phyloP scores from a whole-genome alignment of 2,329 filamentous ascomycete species.

The Microascus cirrosus region DNA sequence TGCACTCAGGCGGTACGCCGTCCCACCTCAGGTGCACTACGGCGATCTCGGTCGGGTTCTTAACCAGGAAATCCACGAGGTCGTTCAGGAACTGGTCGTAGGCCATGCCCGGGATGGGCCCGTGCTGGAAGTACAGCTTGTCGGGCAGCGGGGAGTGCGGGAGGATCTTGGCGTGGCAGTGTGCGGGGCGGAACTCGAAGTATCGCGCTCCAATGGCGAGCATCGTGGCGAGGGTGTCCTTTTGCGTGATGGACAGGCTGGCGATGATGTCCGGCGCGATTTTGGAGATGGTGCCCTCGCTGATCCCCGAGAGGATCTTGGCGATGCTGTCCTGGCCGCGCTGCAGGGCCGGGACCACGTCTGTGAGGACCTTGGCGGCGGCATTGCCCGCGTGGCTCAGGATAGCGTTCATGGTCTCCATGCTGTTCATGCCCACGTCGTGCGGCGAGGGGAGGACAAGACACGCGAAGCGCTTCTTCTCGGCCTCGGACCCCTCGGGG shows the following conservation, averaged over 20 bases:
- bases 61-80: slow-evolving; percentile 26
- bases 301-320: slow-evolving; percentile 13
- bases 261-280: slow-evolving; percentile 30
- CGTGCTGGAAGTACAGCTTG: slow-evolving; percentile 37
- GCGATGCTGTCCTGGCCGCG: slow-evolving; percentile 14
- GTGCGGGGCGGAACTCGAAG: slow-evolving; percentile 39
- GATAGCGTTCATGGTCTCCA: slow-evolving; percentile 26
- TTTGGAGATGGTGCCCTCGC: slow-evolving; percentile 13
- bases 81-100: slow-evolving; percentile 30
- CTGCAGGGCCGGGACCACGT: slow-evolving; percentile 10
- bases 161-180: slow-evolving; percentile 29
- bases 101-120: slow-evolving; percentile 35
- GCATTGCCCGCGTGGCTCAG: slow-evolving; percentile 23
- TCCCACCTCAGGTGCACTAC: slow-evolving; percentile 39
- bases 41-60: slow-evolving; percentile 30
- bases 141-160: slow-evolving; percentile 24
- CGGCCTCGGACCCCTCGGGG: slow-evolving; percentile 23
- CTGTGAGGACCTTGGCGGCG: slow-evolving; percentile 10
- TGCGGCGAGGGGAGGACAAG: slow-evolving; percentile 33
- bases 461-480: slow-evolving; percentile 25
- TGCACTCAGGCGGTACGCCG: slow-evolving; percentile 33
- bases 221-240: slow-evolving; percentile 30
- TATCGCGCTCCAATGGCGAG: slow-evolving; percentile 35
- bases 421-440: slow-evolving; percentile 40
- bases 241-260: slow-evolving; percentile 38